Evolutionary conservation across 2,329 filamentous ascomycete species (phyloP), one percentile per base, ranked within the genome.

Genomic region (Paecilomyces formosus): DNA sequence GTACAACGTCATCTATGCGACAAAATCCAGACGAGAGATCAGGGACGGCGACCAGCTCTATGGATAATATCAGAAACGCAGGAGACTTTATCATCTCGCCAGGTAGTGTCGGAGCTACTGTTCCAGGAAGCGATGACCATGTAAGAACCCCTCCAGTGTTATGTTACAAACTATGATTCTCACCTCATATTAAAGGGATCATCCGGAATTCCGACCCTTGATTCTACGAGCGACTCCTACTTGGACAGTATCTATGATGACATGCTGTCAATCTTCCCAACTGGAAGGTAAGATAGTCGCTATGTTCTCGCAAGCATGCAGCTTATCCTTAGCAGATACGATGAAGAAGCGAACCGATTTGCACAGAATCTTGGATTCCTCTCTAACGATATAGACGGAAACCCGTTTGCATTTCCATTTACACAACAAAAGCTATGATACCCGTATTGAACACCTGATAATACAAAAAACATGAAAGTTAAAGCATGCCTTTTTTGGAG

Each of bases 321-420:
- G 35, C 49, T 60, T 31, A 58, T 6, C 2, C 31, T 7, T 24
- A 11, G 49, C 28, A 60, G 58, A 57, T 60, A 60, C 45, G 58
- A 60, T 15, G 58, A 52, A 12, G 58, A 57, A 26, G 54, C 57
- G 5, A 35, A 45, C 13, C 53, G 58, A 26, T 60, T 60, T 57
- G 58, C 58, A 39, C 58, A 60, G 24, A 60, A 60, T 30, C 58
- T 60, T 28, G 58, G 58, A 31, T 60, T 60, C 28, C 53, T 60
- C 8, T 53, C 53, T 30, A 60, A 55, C 26, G 58, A 60, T 5
- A 45, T 60, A 12, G 54, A 60, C 22, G 55, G 53, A 26, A 53
- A 60, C 35, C 55, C 55, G 3, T 51, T 60, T 28, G 53, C 58
- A 45, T 60, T 60, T 39, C 58, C 55, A 4, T 50, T 53, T 22